These are phyloP conservation scores for Leccinum ochraceum DNA, from an alignment of 768 basidiomycete genomes.

Conservation along the genomic window DNA sequence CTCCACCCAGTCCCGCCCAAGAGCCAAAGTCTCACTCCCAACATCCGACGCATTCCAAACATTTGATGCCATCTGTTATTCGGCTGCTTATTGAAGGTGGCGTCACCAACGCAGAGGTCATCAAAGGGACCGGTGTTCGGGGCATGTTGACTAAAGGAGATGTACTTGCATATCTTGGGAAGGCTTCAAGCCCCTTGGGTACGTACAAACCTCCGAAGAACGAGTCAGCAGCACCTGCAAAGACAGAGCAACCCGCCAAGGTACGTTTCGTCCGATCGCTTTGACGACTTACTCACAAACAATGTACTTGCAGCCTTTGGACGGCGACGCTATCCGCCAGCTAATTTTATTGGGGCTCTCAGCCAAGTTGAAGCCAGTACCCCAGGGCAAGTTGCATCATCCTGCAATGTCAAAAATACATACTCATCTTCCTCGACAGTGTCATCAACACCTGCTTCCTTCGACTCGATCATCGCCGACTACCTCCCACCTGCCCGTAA, in stretches of 20 bases:
- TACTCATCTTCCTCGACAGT: slow-evolving; percentile 32
- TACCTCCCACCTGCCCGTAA: slow-evolving; percentile 52
- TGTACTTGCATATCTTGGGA: slow-evolving; percentile 82
- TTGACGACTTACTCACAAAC: not conserved
- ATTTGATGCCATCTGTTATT: slow-evolving; percentile 89
- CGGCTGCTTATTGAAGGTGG: slow-evolving; percentile 66
- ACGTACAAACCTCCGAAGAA: slow-evolving; percentile 57
- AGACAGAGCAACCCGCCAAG: slow-evolving; percentile 39
- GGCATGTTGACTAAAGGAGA: slow-evolving; percentile 98
- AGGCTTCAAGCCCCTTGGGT: slow-evolving; percentile 75
- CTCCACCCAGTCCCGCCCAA: slow-evolving; percentile 25
- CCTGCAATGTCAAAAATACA: not conserved
- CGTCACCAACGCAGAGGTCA: slow-evolving; percentile 58
- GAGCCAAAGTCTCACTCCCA: slow-evolving; percentile 37
- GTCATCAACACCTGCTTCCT: slow-evolving; percentile 48
- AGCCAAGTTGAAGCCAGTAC: slow-evolving; percentile 54
- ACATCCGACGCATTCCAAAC: slow-evolving; percentile 53
- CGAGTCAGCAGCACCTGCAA: slow-evolving; percentile 31
- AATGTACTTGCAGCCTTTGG: slow-evolving; percentile 44
- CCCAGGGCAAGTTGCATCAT: slow-evolving; percentile 38
- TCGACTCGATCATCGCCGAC: slow-evolving; percentile 75
- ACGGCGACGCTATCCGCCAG: slow-evolving; percentile 63
- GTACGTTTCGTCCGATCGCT: slow-evolving; percentile 27
- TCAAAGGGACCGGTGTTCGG: slow-evolving; percentile 86
- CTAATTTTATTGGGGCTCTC: slow-evolving; percentile 62